These are phyloP conservation scores for Ambrosia hybrid DNA, from an alignment of 140 eudicot genomes.

Conservation along the genomic window DNA sequence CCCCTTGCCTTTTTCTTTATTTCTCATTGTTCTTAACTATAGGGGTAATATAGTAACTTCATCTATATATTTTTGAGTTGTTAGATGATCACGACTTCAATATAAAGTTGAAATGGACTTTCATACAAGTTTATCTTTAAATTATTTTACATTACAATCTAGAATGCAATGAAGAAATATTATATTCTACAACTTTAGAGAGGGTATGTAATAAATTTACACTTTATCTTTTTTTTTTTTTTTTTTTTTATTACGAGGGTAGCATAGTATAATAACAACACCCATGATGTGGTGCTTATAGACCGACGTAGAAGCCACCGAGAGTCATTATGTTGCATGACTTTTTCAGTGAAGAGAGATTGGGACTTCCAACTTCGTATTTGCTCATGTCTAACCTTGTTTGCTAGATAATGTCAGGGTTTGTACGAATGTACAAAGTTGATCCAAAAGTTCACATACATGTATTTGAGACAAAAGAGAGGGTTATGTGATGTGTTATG, in stretches of 20 bases:
- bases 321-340: background rate
- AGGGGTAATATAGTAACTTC: constrained; percentile 18
- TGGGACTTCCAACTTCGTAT: background rate
- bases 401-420: background rate
- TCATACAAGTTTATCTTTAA: no score
- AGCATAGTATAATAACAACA: background rate
- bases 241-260: background rate
- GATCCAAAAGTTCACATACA: no score
- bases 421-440: background rate
- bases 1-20: constrained; percentile 18
- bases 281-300: background rate
- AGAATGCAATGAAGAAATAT: no score
- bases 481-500: background rate
- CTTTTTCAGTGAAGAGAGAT: background rate
- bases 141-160: no score
- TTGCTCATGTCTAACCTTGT: background rate
- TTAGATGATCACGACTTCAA: no score
- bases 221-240: no score
- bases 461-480: no score
- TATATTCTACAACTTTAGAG: no score
- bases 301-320: background rate
- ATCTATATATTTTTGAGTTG: background rate
- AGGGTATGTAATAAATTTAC: background rate
- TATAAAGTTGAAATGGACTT: no score
- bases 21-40: background rate